Percentiles rank a stretch among this genome's conserved stretches.
Evolutionary conservation across 2,329 filamentous ascomycete species (phyloP).

Genomic region (Fusarium buharicum): DNA sequence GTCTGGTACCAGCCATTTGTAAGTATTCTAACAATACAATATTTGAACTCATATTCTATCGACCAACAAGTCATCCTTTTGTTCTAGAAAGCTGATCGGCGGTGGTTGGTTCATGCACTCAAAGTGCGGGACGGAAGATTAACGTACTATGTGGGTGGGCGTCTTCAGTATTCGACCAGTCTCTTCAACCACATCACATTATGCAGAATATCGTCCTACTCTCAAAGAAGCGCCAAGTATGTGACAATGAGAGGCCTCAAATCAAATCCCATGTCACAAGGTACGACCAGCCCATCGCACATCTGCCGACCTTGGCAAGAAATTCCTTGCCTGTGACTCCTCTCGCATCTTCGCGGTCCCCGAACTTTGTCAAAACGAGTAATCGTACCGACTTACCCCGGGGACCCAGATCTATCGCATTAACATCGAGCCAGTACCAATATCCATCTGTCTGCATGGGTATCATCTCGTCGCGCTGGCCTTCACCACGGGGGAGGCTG

Average conservation of each 20-base stretch:
- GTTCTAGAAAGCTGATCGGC: background rate
- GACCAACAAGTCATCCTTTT: conserved; percentile 1
- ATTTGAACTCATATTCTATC: background rate
- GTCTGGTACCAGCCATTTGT: background rate
- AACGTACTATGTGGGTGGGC: background rate
- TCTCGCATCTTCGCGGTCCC: conserved; percentile 59
- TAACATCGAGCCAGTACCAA: conserved; percentile 84
- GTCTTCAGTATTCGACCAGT: conserved; percentile 6
- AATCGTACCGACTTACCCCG: conserved; percentile 76
- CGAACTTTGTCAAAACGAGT: conserved; percentile 65
- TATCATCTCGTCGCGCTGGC: conserved; percentile 73
- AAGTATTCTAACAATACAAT: background rate
- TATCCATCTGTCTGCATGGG: conserved; percentile 81
- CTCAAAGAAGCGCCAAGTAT: conserved; percentile 17
- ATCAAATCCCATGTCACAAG: conserved; percentile 63
- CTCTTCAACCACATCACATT: conserved; percentile 2
- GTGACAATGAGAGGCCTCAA: conserved; percentile 33
- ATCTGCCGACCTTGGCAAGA: conserved; percentile 55
- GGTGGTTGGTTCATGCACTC: conserved; percentile 21
- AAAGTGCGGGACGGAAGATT: conserved; percentile 16
- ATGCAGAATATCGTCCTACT: conserved; percentile 3
- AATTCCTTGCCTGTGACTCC: conserved; percentile 62
- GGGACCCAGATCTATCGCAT: conserved; percentile 70
- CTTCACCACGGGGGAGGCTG: conserved; percentile 72
- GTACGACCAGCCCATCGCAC: conserved; percentile 58